Evolutionary conservation across 139 green algal genomes (phyloP).

Genomic region (Penium margaritaceum): DNA sequence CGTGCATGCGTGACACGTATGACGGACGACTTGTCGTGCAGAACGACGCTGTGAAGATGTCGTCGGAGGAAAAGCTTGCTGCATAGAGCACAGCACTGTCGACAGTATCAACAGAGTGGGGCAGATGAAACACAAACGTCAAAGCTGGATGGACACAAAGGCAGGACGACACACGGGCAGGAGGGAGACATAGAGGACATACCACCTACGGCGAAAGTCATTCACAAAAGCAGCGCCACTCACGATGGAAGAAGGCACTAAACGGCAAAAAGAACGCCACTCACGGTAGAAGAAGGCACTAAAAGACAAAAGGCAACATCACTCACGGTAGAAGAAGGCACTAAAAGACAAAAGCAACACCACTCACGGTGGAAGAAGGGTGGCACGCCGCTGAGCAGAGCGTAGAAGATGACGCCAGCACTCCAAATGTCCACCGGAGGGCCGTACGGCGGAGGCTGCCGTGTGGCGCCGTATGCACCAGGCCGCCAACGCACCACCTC

Average conservation of each 20-base stretch:
- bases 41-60: too few species aligned
- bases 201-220: slow-evolving; percentile 58
- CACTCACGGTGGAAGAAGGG: slow-evolving; percentile 67
- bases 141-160: not conserved
- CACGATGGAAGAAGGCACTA: not conserved
- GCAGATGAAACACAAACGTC: too few species aligned
- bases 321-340: not conserved
- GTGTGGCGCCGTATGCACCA: not conserved
- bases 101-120: not conserved
- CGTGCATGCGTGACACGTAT: too few species aligned
- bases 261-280: not conserved
- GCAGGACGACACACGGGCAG: slow-evolving; percentile 38
- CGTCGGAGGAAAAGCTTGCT: not conserved
- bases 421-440: slow-evolving; percentile 85
- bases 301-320: not conserved
- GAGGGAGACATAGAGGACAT: slow-evolving; percentile 67
- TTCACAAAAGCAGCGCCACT: not conserved
- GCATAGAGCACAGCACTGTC: not conserved
- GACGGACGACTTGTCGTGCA: too few species aligned
- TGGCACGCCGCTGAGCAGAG: slow-evolving; percentile 80
- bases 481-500: slow-evolving; percentile 63
- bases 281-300: not conserved
- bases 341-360: not conserved
- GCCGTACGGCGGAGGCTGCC: slow-evolving; percentile 57
- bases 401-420: slow-evolving; percentile 91